These are phyloP conservation scores for Priceomyces medius DNA, from an alignment of 805 yeast species.

Conservation along the genomic window DNA sequence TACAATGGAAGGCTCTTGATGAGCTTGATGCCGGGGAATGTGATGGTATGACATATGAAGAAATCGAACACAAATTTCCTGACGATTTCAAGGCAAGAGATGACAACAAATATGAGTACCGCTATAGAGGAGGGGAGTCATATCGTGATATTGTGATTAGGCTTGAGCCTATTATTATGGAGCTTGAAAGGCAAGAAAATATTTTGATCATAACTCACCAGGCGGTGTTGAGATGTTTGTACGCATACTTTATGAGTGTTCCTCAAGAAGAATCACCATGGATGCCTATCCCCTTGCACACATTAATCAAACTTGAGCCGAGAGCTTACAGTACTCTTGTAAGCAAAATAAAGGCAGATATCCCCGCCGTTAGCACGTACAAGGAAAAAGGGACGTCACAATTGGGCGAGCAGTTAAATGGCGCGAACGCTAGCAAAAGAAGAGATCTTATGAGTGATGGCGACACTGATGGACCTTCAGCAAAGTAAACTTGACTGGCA, in stretches of 20 bases:
- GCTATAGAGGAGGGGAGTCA: constrained; percentile 97
- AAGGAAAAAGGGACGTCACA: constrained; percentile 88
- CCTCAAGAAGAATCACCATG: constrained; percentile 98
- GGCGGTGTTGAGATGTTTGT: constrained; percentile 92
- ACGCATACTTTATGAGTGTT: constrained; percentile 97
- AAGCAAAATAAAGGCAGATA: constrained; percentile 87
- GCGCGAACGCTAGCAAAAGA: constrained; percentile 38
- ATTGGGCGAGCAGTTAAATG: constrained; percentile 49
- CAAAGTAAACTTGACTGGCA: not conserved
- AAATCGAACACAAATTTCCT: constrained; percentile 79
- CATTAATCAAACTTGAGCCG: constrained; percentile 92
- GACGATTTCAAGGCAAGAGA: constrained; percentile 96
- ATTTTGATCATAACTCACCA: constrained; percentile 95
- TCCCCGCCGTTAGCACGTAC: constrained; percentile 96
- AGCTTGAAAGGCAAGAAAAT: constrained; percentile 94
- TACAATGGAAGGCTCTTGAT: constrained; percentile 95
- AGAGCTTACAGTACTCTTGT: constrained; percentile 88
- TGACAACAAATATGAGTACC: constrained; percentile 90
- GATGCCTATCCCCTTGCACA: constrained; percentile 98
- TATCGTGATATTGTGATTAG: constrained; percentile 94
- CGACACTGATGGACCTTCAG: constrained; percentile 7
- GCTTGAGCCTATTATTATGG: constrained; percentile 97
- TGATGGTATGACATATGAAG: constrained; percentile 95
- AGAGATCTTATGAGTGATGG: constrained; percentile 50
- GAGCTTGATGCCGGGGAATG: constrained; percentile 97